A percentile compares a stretch with the other conserved stretches of the same genome.
phyloP scores from a whole-genome alignment of 73 alveolate genomes.

The Tetrahymena elliotti region DNA sequence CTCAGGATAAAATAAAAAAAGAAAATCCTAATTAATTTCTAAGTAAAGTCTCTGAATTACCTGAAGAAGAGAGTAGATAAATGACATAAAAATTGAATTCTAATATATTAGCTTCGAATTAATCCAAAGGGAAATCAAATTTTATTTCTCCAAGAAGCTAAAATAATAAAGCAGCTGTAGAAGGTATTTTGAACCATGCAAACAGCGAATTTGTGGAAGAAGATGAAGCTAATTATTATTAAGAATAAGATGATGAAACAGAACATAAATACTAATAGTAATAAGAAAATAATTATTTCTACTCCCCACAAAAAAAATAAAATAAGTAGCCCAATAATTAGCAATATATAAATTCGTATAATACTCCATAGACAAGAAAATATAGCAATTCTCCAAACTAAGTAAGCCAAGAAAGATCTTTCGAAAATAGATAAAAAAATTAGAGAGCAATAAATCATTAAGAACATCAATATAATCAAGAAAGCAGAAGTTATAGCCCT shows the following conservation, averaged over 20 bases:
- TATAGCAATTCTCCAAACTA: background rate
- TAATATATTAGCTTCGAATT: background rate
- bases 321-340: background rate
- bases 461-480: background rate
- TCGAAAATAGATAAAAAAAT: background rate
- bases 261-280: background rate
- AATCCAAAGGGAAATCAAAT: background rate
- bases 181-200: background rate
- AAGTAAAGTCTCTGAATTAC: background rate
- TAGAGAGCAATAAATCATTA: background rate
- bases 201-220: background rate
- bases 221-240: background rate
- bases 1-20: background rate
- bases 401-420: background rate
- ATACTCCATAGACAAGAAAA: background rate
- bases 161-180: background rate
- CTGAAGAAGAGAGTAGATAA: background rate
- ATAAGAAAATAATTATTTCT: background rate
- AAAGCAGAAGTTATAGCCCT: background rate
- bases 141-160: background rate
- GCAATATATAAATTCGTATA: background rate
- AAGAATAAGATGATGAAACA: background rate
- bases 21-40: background rate
- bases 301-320: background rate
- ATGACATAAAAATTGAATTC: background rate